These are phyloP conservation scores for Botrytis porri DNA, from an alignment of 2,329 filamentous ascomycete genomes.

Conservation along the genomic window DNA sequence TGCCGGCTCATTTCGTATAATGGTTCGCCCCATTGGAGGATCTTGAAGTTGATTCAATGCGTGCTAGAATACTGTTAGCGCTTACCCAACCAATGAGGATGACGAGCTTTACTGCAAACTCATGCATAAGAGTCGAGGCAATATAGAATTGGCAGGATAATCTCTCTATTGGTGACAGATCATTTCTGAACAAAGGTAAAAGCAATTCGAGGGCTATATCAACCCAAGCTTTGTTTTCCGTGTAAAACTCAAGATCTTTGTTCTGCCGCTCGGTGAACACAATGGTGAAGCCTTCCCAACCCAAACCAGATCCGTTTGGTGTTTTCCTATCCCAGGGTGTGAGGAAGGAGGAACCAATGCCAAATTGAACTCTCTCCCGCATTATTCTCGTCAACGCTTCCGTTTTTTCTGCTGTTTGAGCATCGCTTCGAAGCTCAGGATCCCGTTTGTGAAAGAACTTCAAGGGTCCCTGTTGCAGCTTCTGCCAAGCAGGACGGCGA, in stretches of 20 bases:
- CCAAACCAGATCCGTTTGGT: neutral
- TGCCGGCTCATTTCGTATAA: neutral
- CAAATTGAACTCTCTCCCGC: neutral
- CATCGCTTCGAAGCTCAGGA: neutral
- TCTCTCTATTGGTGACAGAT: neutral
- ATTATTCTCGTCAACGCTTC: neutral
- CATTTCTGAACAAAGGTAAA: constrained; percentile 7
- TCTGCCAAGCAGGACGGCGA: neutral
- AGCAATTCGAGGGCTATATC: neutral
- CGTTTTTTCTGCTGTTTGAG: neutral
- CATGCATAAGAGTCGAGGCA: neutral
- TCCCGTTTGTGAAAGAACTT: neutral
- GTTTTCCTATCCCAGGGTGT: neutral
- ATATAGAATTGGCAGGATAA: neutral
- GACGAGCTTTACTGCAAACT: neutral
- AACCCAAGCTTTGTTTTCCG: constrained; percentile 1
- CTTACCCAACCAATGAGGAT: neutral
- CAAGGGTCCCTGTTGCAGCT: neutral
- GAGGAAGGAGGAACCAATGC: neutral
- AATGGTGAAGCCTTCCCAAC: constrained; percentile 4
- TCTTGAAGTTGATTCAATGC: constrained; percentile 6
- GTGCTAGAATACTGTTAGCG: constrained; percentile 3
- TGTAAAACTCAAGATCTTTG: neutral
- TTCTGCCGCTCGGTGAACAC: neutral
- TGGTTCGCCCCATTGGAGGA: neutral